phyloP scores from a whole-genome alignment of 2,329 filamentous ascomycete genomes.

The Monilinia fructicola region DNA sequence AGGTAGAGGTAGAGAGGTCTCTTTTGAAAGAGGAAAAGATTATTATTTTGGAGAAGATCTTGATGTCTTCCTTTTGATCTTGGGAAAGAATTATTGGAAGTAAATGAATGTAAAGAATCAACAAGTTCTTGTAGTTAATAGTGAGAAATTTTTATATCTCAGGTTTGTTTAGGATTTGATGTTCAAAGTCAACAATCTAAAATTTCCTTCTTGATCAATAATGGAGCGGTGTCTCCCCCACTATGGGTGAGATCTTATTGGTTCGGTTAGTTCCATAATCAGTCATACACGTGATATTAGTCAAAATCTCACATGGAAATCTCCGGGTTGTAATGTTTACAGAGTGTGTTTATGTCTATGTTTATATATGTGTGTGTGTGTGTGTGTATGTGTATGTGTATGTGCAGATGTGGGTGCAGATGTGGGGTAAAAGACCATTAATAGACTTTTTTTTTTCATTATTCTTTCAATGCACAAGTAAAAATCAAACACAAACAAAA shows the following conservation, averaged over 20 bases:
- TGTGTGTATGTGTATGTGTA: too few species aligned
- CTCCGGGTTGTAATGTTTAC: too few species aligned
- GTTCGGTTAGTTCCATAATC: not conserved
- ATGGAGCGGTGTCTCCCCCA: constrained; percentile 9
- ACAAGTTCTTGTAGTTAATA: not conserved
- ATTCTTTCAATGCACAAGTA: too few species aligned
- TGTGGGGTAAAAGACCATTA: too few species aligned
- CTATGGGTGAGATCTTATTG: not conserved
- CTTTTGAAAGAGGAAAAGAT: not conserved
- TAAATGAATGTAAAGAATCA: constrained; percentile 32
- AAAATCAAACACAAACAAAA: too few species aligned
- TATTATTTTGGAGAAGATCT: not conserved
- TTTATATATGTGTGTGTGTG: too few species aligned
- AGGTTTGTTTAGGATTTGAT: constrained; percentile 22
- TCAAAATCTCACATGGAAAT: constrained; percentile 8
- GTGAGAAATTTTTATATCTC: constrained; percentile 12
- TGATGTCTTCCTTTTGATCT: not conserved
- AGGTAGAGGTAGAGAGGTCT: too few species aligned
- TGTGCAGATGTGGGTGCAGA: too few species aligned
- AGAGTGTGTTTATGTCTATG: too few species aligned
- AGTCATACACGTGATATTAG: not conserved
- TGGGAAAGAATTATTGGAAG: not conserved
- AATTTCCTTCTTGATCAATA: not conserved
- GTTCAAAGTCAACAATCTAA: constrained; percentile 11
- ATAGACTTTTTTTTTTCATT: too few species aligned